These are phyloP conservation scores for Tylopilus sp. DNA, from an alignment of 768 basidiomycete species.

Conservation along the genomic window DNA sequence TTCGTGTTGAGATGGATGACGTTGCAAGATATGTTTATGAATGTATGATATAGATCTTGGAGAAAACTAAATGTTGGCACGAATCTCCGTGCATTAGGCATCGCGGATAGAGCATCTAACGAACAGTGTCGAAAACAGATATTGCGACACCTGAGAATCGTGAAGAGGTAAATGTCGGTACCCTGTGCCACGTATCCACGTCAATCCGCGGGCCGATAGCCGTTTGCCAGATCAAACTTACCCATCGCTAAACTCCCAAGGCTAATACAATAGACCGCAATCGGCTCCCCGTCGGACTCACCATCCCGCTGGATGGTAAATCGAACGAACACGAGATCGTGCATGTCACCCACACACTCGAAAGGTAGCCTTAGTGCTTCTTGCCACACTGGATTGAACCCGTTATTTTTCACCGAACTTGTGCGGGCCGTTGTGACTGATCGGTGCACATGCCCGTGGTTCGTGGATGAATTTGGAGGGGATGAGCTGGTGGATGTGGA, in stretches of 20 bases:
- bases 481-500: constrained; percentile 6
- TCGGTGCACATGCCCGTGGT: constrained; percentile 32
- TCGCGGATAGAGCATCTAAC: constrained; percentile 56
- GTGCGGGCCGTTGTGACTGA: constrained; percentile 57
- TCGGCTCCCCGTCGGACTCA: constrained; percentile 53
- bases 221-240: constrained; percentile 27
- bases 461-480: constrained; percentile 1
- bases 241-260: constrained; percentile 72
- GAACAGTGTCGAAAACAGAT: constrained; percentile 92
- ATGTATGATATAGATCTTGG: background rate
- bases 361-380: constrained; percentile 70
- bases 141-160: constrained; percentile 83
- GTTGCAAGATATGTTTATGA: background rate
- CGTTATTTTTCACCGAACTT: constrained; percentile 72
- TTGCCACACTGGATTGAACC: constrained; percentile 90
- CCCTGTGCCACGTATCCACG: constrained; percentile 43
- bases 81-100: constrained; percentile 1
- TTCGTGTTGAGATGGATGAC: background rate
- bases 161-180: constrained; percentile 89
- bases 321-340: constrained; percentile 79
- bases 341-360: constrained; percentile 71
- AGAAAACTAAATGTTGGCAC: background rate
- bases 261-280: constrained; percentile 73
- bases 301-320: constrained; percentile 72
- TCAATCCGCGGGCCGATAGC: background rate